A percentile compares a stretch with the other conserved stretches of the same genome.
Evolutionary conservation across 257 asterid genomes (phyloP).

Genomic region (Solanum sejunctum): DNA sequence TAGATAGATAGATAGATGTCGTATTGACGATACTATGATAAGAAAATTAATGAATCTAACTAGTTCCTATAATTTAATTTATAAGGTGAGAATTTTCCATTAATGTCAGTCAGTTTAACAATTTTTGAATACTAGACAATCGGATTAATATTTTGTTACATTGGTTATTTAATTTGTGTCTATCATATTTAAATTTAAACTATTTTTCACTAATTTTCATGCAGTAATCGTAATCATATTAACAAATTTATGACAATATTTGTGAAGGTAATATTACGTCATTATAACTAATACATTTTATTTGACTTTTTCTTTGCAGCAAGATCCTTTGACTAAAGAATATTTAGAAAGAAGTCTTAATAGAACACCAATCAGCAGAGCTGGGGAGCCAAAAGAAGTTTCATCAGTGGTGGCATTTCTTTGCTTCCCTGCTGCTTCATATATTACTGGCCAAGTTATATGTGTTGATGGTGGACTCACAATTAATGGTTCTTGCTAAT

Average conservation of each 20-base stretch:
- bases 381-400: slow-evolving; percentile 13
- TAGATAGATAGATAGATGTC: too few species aligned
- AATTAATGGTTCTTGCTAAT: background rate
- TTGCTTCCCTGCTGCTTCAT: slow-evolving; percentile 17
- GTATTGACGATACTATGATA: too few species aligned
- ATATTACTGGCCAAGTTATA: slow-evolving; percentile 15
- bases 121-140: too few species aligned
- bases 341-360: background rate
- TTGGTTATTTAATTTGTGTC: too few species aligned
- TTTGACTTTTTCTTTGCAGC: background rate
- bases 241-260: too few species aligned
- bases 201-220: too few species aligned
- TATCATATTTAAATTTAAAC: too few species aligned
- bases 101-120: too few species aligned
- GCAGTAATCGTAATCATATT: too few species aligned
- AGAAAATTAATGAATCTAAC: background rate
- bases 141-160: too few species aligned
- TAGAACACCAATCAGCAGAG: background rate
- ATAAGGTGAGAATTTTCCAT: too few species aligned
- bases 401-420: slow-evolving; percentile 22
- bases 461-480: slow-evolving; percentile 20
- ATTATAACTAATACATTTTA: background rate
- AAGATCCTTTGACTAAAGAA: background rate
- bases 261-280: background rate
- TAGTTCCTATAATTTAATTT: too few species aligned